A percentile compares a stretch with the other conserved stretches of the same genome.
Conservation (phyloP, 129 eudicot genomes). For the Flaveria brownii region DNA sequence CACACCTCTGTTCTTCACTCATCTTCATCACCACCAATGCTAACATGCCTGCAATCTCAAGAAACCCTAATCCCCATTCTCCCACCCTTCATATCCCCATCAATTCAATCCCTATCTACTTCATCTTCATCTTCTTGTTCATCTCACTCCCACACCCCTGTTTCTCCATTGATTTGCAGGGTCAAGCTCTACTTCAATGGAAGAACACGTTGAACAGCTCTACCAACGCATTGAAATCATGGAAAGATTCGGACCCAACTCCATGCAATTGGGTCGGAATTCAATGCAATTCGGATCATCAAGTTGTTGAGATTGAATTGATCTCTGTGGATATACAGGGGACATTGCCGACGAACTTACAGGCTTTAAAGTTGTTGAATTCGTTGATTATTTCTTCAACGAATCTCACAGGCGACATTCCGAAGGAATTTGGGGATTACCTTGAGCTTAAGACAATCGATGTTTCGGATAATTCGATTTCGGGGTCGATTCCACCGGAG, state of each 20-base stretch:
- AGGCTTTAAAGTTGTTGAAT: constrained; percentile 47
- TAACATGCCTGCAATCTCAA: constrained; percentile 61
- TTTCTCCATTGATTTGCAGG: constrained; percentile 72
- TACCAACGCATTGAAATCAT: constrained; percentile 49
- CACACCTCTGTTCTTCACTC: constrained; percentile 22
- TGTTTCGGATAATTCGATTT: constrained; percentile 61
- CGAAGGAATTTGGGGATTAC: constrained; percentile 78
- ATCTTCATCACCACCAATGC: constrained; percentile 21
- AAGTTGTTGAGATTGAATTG: constrained; percentile 46
- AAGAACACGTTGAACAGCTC: constrained; percentile 61
- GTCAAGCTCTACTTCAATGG: constrained; percentile 83
- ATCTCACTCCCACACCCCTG: constrained; percentile 12
- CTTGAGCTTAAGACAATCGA: constrained; percentile 53
- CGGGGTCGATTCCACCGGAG: constrained; percentile 73
- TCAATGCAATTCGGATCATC: constrained; percentile 54
- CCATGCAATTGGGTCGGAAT: constrained; percentile 90
- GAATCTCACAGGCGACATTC: constrained; percentile 79
- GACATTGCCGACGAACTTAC: constrained; percentile 71
- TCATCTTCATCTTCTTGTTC: constrained; percentile 27
- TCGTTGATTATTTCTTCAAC: constrained; percentile 61
- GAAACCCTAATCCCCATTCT: constrained; percentile 33
- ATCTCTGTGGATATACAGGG: constrained; percentile 68
- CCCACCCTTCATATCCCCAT: not conserved
- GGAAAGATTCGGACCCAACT: constrained; percentile 56
- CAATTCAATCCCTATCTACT: constrained; percentile 24